Percentiles rank a stretch among this genome's conserved stretches.
Conservation (phyloP, 495 filamentous ascomycete species). For the Xylaria venustula region DNA sequence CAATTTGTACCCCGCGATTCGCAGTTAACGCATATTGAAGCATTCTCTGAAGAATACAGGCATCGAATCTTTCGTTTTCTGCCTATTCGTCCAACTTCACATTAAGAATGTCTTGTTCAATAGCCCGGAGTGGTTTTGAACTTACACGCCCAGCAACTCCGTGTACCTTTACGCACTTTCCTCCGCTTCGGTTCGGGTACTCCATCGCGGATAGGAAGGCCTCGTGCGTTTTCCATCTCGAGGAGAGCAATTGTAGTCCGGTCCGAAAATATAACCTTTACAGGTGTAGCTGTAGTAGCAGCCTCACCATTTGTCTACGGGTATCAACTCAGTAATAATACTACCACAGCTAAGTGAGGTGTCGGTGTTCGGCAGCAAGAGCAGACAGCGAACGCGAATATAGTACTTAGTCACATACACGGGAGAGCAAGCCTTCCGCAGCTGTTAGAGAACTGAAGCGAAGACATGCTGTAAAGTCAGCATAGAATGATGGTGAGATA, state of each 20-base stretch:
- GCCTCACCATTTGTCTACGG: not conserved
- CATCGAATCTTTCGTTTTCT: conserved; percentile 48
- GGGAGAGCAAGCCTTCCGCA: too few relatives aligned
- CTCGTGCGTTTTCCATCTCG: conserved; percentile 1
- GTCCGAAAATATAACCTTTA: not conserved
- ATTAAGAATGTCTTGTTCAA: not conserved
- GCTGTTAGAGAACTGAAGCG: not conserved
- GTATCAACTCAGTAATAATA: too few relatives aligned
- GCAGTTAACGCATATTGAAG: conserved; percentile 45
- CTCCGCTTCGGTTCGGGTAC: conserved; percentile 32
- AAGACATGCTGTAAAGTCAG: not conserved
- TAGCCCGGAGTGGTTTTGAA: not conserved
- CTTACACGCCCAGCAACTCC: conserved; percentile 58
- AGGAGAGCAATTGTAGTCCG: not conserved
- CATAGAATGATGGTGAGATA: not conserved
- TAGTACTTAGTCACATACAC: not conserved
- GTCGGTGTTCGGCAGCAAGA: not conserved
- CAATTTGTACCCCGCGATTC: conserved; percentile 44
- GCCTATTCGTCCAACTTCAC: conserved; percentile 24
- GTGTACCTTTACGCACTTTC: conserved; percentile 54
- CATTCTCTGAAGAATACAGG: conserved; percentile 37
- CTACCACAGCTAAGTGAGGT: not conserved
- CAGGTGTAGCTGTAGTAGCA: not conserved
- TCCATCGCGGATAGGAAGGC: not conserved
- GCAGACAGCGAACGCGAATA: not conserved